phyloP scores from a whole-genome alignment of 2,329 filamentous ascomycete species.

The Byssothecium circinans region DNA sequence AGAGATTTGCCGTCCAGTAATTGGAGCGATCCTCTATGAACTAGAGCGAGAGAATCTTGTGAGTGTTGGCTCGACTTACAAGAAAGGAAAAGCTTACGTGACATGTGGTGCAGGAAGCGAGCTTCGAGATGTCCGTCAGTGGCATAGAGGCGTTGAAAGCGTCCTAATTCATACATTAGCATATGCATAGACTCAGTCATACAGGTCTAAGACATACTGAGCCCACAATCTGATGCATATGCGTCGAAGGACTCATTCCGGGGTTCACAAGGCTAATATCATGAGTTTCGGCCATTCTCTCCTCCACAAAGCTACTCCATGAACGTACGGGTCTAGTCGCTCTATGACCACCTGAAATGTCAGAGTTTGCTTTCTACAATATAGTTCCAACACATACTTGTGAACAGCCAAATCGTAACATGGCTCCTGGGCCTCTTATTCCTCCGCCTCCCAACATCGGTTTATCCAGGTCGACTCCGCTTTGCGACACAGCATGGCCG shows the following conservation, averaged over 20 bases:
- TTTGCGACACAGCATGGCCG: slow-evolving; percentile 10
- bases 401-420: slow-evolving; percentile 26
- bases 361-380: not conserved
- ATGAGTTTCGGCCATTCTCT: slow-evolving; percentile 11
- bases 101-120: slow-evolving; percentile 22
- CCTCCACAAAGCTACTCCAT: too few species aligned
- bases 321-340: slow-evolving; percentile 23
- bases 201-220: slow-evolving; percentile 10
- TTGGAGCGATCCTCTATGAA: slow-evolving; percentile 14
- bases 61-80: not conserved
- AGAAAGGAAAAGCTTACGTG: slow-evolving; percentile 11
- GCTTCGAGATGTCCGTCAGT: slow-evolving; percentile 15
- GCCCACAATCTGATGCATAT: slow-evolving; percentile 25
- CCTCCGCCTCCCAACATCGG: slow-evolving; percentile 22
- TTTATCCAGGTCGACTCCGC: slow-evolving; percentile 17
- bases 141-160: slow-evolving; percentile 22
- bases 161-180: slow-evolving; percentile 5
- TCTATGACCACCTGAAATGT: slow-evolving; percentile 19
- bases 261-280: slow-evolving; percentile 21
- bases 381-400: slow-evolving; percentile 8
- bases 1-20: slow-evolving; percentile 22
- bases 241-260: slow-evolving; percentile 18
- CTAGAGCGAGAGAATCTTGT: not conserved
- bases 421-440: slow-evolving; percentile 17
- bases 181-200: not conserved